A percentile compares a stretch with the other conserved stretches of the same genome.
Conservation (phyloP, 2,329 filamentous ascomycete genomes). For the Pseudogymnoascus sp. region DNA sequence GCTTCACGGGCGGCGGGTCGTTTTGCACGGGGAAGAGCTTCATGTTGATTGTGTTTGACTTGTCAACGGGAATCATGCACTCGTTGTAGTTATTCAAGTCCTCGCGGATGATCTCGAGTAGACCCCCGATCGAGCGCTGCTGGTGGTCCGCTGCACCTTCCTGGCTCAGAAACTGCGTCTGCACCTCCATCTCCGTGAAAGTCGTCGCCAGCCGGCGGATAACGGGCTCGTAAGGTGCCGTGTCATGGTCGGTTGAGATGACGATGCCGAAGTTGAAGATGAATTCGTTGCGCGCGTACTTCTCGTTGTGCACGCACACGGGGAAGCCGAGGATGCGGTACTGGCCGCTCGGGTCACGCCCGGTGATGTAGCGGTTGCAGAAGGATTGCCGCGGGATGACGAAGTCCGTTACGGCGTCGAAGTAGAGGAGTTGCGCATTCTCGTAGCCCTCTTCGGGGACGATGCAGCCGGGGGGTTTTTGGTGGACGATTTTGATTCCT, state of each 20-base stretch:
- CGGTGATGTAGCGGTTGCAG: conserved; percentile 81
- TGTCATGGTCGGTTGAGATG: conserved; percentile 62
- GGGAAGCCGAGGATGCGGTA: conserved; percentile 82
- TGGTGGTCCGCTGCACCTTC: conserved; percentile 33
- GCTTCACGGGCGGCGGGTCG: conserved; percentile 67
- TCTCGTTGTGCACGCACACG: conserved; percentile 74
- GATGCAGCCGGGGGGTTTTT: conserved; percentile 56
- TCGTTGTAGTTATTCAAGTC: conserved; percentile 96
- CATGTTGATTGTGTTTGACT: conserved; percentile 86
- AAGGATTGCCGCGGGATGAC: conserved; percentile 93
- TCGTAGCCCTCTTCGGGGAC: conserved; percentile 40
- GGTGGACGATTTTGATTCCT: conserved; percentile 58
- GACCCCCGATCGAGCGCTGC: conserved; percentile 68
- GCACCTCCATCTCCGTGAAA: conserved; percentile 85
- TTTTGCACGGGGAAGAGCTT: conserved; percentile 84
- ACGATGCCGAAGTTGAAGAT: conserved; percentile 97
- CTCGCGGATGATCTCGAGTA: conserved; percentile 74
- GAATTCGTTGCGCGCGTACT: conserved; percentile 89
- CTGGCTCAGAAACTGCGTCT: conserved; percentile 72
- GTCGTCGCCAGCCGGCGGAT: conserved; percentile 78
- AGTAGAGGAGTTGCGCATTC: conserved; percentile 67
- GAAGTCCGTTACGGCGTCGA: conserved; percentile 80
- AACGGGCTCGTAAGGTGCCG: conserved; percentile 74
- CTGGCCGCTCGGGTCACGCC: conserved; percentile 61
- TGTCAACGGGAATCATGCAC: conserved; percentile 95